phyloP scores from a whole-genome alignment of 2,329 filamentous ascomycete species.

The Neonectria coccinea region DNA sequence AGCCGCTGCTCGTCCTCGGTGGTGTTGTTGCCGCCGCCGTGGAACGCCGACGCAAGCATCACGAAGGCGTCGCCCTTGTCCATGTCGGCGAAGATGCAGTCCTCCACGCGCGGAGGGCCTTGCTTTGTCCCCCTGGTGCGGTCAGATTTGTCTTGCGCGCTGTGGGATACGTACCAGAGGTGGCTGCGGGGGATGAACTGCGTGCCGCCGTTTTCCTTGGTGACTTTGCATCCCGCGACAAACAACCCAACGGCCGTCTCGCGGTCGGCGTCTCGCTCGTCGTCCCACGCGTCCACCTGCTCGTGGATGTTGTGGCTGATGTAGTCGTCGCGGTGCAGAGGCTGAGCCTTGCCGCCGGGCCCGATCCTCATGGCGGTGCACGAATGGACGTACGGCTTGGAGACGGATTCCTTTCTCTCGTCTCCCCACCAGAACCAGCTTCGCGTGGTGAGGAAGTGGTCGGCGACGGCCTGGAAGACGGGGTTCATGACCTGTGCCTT shows the following conservation, averaged over 20 bases:
- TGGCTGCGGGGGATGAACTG: slow-evolving; percentile 34
- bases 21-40: slow-evolving; percentile 29
- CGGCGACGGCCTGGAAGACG: slow-evolving; percentile 26
- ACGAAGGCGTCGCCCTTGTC: slow-evolving; percentile 34
- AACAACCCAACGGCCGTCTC: slow-evolving; percentile 23
- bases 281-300: slow-evolving; percentile 12
- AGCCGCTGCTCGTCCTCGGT: slow-evolving; percentile 28
- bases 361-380: slow-evolving; percentile 33
- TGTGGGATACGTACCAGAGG: slow-evolving; percentile 18
- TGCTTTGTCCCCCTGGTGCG: slow-evolving; percentile 6
- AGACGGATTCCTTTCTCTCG: slow-evolving; percentile 30
- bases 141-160: no score
- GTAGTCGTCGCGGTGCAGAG: slow-evolving; percentile 36
- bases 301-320: slow-evolving; percentile 30
- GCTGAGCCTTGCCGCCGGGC: slow-evolving; percentile 31
- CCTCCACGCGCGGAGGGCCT: slow-evolving; percentile 23
- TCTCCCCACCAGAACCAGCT: slow-evolving; percentile 36
- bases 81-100: slow-evolving; percentile 32
- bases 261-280: slow-evolving; percentile 17
- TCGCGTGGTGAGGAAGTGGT: slow-evolving; percentile 35
- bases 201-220: slow-evolving; percentile 30
- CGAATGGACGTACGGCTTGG: slow-evolving; percentile 34
- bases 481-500: slow-evolving; percentile 33
- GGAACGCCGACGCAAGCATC: slow-evolving; percentile 32
- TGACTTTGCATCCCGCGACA: slow-evolving; percentile 17